These are phyloP conservation scores for Oryza nivara DNA, from an alignment of 176 grass and related monocot genomes.

Conservation along the genomic window DNA sequence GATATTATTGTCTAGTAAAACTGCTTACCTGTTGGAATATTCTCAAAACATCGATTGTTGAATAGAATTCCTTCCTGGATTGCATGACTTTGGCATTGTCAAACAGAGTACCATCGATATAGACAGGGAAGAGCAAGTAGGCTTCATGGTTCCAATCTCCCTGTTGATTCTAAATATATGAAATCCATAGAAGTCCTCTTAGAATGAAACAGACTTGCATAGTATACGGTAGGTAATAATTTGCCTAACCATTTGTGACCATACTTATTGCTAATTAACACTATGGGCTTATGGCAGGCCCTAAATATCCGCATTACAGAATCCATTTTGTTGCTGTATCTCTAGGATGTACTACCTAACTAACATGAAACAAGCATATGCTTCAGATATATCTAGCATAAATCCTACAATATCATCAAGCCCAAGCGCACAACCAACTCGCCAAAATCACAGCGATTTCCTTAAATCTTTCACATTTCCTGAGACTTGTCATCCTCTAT, in stretches of 20 bases:
- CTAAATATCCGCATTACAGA: background rate
- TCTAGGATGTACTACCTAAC: background rate
- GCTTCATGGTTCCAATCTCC: constrained; percentile 89
- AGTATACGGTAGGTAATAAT: constrained; percentile 10
- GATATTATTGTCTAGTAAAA: constrained; percentile 12
- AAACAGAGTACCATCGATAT: constrained; percentile 93
- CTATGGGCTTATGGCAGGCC: background rate
- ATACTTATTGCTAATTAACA: constrained; percentile 4
- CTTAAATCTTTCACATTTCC: background rate
- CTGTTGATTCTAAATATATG: constrained; percentile 65
- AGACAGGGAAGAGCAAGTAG: constrained; percentile 87
- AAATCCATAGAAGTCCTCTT: constrained; percentile 40
- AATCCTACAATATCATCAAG: constrained; percentile 12
- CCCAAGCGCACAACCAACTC: background rate
- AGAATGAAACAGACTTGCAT: constrained; percentile 9
- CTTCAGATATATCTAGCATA: background rate
- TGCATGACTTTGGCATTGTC: constrained; percentile 77
- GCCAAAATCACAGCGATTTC: background rate
- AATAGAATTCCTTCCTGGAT: constrained; percentile 80
- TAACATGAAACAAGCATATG: background rate
- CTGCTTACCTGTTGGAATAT: constrained; percentile 72
- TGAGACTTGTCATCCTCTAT: background rate
- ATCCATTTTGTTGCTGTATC: background rate
- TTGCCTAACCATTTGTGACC: background rate
- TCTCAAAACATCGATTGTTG: constrained; percentile 62